Evolutionary conservation across 352 stramenopile species (phyloP), one percentile per base, ranked within the genome.

Genomic region (Blastocystis sp.): DNA sequence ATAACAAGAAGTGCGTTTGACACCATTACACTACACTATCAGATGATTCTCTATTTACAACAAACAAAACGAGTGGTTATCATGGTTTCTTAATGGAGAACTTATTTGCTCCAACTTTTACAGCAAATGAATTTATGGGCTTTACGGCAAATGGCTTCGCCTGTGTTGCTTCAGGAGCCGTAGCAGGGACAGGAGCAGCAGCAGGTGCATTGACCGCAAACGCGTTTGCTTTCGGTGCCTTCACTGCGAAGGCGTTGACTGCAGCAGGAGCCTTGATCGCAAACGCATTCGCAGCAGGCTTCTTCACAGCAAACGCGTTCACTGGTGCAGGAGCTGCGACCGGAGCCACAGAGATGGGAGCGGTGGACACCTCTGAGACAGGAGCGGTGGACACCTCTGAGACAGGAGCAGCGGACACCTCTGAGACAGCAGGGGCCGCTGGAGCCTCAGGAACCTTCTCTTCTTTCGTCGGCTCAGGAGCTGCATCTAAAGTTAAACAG

Each of bases 21-120:
- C 9, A 62, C 29, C 70, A 80, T 80, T 11, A 20, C 41, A 43
- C 29, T 47, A 62, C 20, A n/a, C 29, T 34, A 34, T 34, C 29
- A 34, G 29, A 34, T 34, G 0, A 34, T 1, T 34, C 29, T 54
- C 23, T 62, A 34, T 41, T 20, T 80, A 4, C 43, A 80, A 80
- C 70, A 80, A 80, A 80, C 70, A 80, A 80, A 26, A 2, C 9
- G 11, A 34, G 3, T 34, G 29, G 29, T 34, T 34, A 1, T 53
- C 47, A 66, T 23, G 73, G 47, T 26, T 77, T 77, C 39, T 77
- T 77, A 47, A 77, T 53, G 20, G 34, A 59, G 29, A 77, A 77
- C 50, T 77, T 77, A 26, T 45, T 77, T 20, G 23, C 66, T 77
- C 66, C 66, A 4, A 55, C 37, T 41, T 80, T 80, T 43, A 80